phyloP scores from a whole-genome alignment of 2,329 filamentous ascomycete species.

The Calonectria multiphialidica region DNA sequence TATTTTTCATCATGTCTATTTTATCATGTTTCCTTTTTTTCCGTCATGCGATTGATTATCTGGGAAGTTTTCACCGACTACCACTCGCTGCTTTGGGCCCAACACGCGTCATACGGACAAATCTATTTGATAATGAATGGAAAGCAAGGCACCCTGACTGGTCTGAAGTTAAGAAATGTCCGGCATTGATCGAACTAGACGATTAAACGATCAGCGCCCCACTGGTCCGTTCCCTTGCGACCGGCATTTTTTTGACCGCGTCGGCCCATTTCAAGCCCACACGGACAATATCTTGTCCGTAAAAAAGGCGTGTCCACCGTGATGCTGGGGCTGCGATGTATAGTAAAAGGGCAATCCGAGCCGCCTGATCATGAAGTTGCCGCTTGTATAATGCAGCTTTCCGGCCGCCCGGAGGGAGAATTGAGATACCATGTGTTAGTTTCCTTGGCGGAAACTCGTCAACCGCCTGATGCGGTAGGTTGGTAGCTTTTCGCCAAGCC shows the following conservation, averaged over 20 bases:
- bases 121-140: background rate
- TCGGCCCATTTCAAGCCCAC: constrained; percentile 1
- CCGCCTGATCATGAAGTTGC: background rate
- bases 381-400: background rate
- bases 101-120: background rate
- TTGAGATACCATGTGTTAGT: background rate
- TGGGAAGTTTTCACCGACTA: background rate
- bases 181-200: background rate
- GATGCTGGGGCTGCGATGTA: background rate
- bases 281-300: background rate
- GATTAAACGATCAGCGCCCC: background rate
- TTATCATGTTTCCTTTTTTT: too few relatives aligned
- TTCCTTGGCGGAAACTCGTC: background rate
- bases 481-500: background rate
- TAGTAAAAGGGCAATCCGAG: background rate
- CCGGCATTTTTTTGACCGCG: background rate
- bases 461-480: background rate
- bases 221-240: background rate
- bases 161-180: background rate
- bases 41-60: too few relatives aligned
- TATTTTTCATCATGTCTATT: too few relatives aligned
- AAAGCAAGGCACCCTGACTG: background rate
- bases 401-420: background rate
- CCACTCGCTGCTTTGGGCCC: background rate
- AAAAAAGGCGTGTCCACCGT: background rate